These are phyloP conservation scores for Euphorbia pulcherrima DNA, from an alignment of 345 rosid genomes.

Conservation along the genomic window DNA sequence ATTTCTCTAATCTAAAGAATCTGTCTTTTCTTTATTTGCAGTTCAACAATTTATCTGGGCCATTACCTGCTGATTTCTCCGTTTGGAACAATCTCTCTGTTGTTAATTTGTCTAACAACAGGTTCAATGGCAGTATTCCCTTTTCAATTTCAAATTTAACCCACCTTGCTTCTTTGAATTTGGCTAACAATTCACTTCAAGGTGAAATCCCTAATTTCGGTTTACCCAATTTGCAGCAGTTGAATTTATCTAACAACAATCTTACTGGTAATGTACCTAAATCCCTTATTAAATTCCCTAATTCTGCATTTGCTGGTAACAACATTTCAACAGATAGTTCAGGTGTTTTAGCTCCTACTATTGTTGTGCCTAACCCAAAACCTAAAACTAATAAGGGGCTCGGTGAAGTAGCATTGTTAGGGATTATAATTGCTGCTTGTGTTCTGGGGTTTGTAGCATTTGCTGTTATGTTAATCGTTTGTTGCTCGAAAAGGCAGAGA, in stretches of 20 bases:
- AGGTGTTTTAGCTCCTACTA: constrained; percentile 29
- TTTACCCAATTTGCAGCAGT: constrained; percentile 48
- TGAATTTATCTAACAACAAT: constrained; percentile 60
- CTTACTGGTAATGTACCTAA: constrained; percentile 57
- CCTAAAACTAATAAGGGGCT: constrained; percentile 34
- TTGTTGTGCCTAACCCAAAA: constrained; percentile 15
- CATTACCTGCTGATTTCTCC: constrained; percentile 51
- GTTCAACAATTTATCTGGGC: constrained; percentile 60
- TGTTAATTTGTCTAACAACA: constrained; percentile 72
- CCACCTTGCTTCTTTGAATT: constrained; percentile 56
- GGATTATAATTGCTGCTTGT: constrained; percentile 43
- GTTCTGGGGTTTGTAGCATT: constrained; percentile 44
- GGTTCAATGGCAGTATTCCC: constrained; percentile 68
- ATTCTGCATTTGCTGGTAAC: constrained; percentile 64
- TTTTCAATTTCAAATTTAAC: constrained; percentile 51
- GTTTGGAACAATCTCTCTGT: constrained; percentile 58
- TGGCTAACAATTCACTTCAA: constrained; percentile 73
- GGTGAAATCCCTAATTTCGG: constrained; percentile 71
- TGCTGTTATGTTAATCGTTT: constrained; percentile 45
- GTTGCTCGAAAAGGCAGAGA: constrained; percentile 47
- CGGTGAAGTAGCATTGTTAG: constrained; percentile 47
- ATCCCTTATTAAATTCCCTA: constrained; percentile 56
- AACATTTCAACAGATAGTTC: constrained; percentile 34
- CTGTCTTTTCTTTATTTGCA: constrained; percentile 77
- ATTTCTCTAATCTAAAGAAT: constrained; percentile 55